phyloP scores from a whole-genome alignment of 192 early-diverging fungal species.

The Umbelopsis sp. region DNA sequence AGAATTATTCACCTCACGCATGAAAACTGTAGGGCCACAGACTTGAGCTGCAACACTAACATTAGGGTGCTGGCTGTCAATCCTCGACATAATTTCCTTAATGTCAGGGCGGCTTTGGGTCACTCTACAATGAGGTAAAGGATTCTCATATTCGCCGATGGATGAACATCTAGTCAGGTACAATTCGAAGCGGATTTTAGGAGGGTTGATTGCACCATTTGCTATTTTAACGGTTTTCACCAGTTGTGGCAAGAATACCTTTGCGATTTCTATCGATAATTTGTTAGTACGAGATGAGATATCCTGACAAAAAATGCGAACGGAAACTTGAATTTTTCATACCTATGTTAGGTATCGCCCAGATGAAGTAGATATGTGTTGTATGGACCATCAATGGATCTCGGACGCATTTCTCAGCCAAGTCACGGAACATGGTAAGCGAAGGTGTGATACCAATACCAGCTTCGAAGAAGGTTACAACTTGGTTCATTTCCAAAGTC shows the following conservation, averaged over 20 bases:
- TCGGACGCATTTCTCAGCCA: slow-evolving; percentile 29
- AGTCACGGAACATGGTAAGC: slow-evolving; percentile 37
- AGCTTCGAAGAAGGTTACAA: slow-evolving; percentile 28
- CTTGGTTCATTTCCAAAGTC: slow-evolving; percentile 25
- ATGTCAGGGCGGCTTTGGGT: background rate
- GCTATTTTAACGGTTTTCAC: background rate
- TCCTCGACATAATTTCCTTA: background rate
- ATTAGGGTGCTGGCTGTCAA: background rate
- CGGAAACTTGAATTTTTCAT: background rate
- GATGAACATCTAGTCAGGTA: slow-evolving; percentile 16
- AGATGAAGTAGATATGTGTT: slow-evolving; percentile 38
- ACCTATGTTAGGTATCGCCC: slow-evolving; percentile 36
- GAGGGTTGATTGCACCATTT: background rate
- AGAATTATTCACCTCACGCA: slow-evolving; percentile 30
- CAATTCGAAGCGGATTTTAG: background rate
- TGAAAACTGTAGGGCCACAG: slow-evolving; percentile 38
- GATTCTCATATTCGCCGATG: slow-evolving; percentile 23
- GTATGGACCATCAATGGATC: slow-evolving; percentile 26
- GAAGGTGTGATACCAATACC: slow-evolving; percentile 49
- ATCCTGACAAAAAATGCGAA: no score
- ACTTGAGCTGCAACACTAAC: slow-evolving; percentile 28
- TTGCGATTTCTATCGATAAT: slow-evolving; percentile 17
- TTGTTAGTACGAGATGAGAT: background rate
- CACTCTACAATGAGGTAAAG: background rate
- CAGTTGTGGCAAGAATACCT: slow-evolving; percentile 22